Percentiles rank a stretch among this genome's conserved stretches.
These are phyloP conservation scores for Onygenales sp. DNA, from an alignment of 2,329 filamentous ascomycete genomes.

Conservation along the genomic window DNA sequence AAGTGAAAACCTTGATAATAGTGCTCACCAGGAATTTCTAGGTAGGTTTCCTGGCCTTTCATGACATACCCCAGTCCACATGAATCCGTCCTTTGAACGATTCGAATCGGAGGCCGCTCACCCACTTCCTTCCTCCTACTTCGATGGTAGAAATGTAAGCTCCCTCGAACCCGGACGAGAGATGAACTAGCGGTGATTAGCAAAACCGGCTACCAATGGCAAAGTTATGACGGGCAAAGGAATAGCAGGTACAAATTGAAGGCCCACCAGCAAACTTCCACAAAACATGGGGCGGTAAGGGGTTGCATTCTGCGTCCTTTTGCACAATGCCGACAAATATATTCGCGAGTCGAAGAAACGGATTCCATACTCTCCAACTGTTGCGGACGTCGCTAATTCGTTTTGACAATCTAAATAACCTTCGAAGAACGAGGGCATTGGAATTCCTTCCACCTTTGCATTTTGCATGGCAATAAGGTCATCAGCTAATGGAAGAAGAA, in stretches of 20 bases:
- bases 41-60: background rate
- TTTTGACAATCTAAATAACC: background rate
- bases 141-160: background rate
- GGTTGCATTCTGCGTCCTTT: too few relatives aligned
- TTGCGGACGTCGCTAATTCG: background rate
- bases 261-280: too few relatives aligned
- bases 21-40: background rate
- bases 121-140: background rate
- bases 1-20: background rate
- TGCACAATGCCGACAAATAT: too few relatives aligned
- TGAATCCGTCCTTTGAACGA: background rate
- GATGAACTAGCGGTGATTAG: background rate
- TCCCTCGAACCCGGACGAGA: background rate
- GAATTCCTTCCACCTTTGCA: background rate
- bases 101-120: background rate
- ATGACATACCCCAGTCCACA: background rate
- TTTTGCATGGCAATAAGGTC: background rate
- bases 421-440: background rate
- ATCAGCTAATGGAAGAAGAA: background rate
- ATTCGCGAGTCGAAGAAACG: too few relatives aligned
- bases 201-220: background rate
- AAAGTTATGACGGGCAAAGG: too few relatives aligned
- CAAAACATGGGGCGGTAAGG: too few relatives aligned
- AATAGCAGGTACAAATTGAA: too few relatives aligned
- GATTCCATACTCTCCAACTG: background rate